Percentiles rank a stretch among this genome's conserved stretches.
Conservation (phyloP, 257 asterid genomes). For the Cordia subcordata region DNA sequence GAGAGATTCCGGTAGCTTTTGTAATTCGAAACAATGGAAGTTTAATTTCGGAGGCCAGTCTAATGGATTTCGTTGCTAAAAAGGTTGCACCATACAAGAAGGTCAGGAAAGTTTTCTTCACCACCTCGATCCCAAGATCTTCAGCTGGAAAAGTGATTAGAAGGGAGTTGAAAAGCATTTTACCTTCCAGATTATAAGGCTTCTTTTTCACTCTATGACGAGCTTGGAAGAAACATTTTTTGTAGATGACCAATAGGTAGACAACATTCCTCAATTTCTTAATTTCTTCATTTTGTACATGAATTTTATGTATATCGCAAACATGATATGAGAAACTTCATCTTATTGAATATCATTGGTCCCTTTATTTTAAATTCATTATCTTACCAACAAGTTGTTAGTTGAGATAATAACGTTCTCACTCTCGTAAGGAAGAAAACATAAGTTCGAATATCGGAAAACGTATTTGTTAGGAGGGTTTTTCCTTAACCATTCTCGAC, state of each 20-base stretch:
- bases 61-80: conserved; percentile 46
- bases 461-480: too few relatives aligned
- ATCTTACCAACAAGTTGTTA: too few relatives aligned
- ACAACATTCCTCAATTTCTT: too few relatives aligned
- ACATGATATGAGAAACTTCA: too few relatives aligned
- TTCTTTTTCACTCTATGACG: not conserved
- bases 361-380: too few relatives aligned
- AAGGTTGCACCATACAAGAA: conserved; percentile 74
- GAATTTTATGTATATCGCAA: too few relatives aligned
- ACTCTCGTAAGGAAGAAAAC: too few relatives aligned
- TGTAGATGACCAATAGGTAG: not conserved
- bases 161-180: conserved; percentile 34
- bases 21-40: conserved; percentile 45
- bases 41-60: conserved; percentile 31
- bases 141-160: conserved; percentile 55
- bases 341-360: too few relatives aligned
- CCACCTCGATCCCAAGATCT: conserved; percentile 40
- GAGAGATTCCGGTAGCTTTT: conserved; percentile 71
- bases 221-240: not conserved
- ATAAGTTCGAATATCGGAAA: too few relatives aligned
- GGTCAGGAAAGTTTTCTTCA: conserved; percentile 47
- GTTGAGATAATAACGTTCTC: too few relatives aligned
- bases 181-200: conserved; percentile 43
- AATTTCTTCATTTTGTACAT: too few relatives aligned
- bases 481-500: too few relatives aligned